These are phyloP conservation scores for Haemoproteus tartakovskyi DNA, from an alignment of 169 alveolate genomes.

Conservation along the genomic window DNA sequence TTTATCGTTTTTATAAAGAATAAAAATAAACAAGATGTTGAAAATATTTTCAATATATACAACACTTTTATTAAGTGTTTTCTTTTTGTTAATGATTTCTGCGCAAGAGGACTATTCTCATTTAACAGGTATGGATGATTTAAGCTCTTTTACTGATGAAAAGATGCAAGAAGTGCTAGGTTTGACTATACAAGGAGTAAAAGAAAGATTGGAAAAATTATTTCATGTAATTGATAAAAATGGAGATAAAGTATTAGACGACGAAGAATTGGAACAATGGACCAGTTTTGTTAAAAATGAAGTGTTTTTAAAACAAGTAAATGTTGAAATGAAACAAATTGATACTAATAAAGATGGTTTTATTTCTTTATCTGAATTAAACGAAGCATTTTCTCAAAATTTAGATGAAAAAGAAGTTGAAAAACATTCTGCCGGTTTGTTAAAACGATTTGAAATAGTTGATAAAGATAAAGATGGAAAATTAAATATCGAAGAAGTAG, in stretches of 20 bases:
- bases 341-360: constrained; percentile 77
- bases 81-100: no score
- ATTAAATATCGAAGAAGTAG: constrained; percentile 68
- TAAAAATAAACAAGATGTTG: no score
- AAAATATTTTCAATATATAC: no score
- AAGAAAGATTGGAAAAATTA: constrained; percentile 63
- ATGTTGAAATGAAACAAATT: constrained; percentile 73
- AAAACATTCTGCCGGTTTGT: constrained; percentile 69
- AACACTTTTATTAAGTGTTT: no score
- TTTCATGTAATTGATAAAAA: constrained; percentile 69
- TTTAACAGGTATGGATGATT: constrained; percentile 43
- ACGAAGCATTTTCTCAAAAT: constrained; percentile 70
- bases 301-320: constrained; percentile 73
- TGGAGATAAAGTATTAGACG: constrained; percentile 57
- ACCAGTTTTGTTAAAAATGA: constrained; percentile 60
- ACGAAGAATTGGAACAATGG: constrained; percentile 51
- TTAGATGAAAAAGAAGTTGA: constrained; percentile 71
- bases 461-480: constrained; percentile 76
- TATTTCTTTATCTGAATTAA: constrained; percentile 70
- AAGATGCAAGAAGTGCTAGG: constrained; percentile 49
- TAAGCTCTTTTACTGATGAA: constrained; percentile 13
- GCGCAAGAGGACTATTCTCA: constrained; percentile 42
- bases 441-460: constrained; percentile 72
- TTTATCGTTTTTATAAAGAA: no score
- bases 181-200: constrained; percentile 35